Conservation (phyloP, 108 stramenopile species). For the Phaeodactylum tricornutum region DNA sequence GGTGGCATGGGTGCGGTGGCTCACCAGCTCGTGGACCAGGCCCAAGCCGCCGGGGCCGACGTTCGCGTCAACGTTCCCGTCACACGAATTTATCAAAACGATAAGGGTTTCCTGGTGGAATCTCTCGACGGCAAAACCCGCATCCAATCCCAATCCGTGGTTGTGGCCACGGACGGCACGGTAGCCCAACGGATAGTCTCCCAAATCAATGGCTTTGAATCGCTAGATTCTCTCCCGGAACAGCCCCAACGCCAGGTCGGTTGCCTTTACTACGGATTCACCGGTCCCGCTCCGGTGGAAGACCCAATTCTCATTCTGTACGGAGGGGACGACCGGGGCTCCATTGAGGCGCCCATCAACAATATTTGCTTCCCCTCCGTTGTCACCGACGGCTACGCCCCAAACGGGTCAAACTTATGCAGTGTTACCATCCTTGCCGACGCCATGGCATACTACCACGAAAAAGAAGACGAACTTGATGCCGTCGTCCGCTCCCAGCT, state of each 20-base stretch:
- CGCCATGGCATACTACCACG: constrained; percentile 41
- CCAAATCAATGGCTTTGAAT: constrained; percentile 28
- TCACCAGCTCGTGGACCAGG: constrained; percentile 49
- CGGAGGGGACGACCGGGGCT: constrained; percentile 23
- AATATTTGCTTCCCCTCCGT: constrained; percentile 82
- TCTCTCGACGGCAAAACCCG: neutral
- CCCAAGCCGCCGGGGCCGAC: constrained; percentile 28
- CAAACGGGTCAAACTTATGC: constrained; percentile 53
- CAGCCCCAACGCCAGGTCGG: constrained; percentile 65
- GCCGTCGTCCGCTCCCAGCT: constrained; percentile 48
- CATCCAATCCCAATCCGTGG: constrained; percentile 33
- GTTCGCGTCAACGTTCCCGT: constrained; percentile 18
- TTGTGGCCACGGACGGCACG: constrained; percentile 68
- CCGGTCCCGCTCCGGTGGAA: constrained; percentile 44
- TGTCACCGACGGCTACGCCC: constrained; percentile 62
- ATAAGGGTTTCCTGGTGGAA: constrained; percentile 6
- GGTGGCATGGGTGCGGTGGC: constrained; percentile 70
- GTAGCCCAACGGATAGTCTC: constrained; percentile 42
- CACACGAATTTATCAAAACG: constrained; percentile 15
- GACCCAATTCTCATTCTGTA: constrained; percentile 81
- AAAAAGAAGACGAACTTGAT: constrained; percentile 43
- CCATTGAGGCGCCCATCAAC: constrained; percentile 53
- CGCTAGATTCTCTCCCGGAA: constrained; percentile 16
- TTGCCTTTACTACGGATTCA: constrained; percentile 69
- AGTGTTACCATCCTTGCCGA: constrained; percentile 57